Base-by-base conservation (phyloP, 140 eudicot genomes). In the Bidens hawaiensis region DNA sequence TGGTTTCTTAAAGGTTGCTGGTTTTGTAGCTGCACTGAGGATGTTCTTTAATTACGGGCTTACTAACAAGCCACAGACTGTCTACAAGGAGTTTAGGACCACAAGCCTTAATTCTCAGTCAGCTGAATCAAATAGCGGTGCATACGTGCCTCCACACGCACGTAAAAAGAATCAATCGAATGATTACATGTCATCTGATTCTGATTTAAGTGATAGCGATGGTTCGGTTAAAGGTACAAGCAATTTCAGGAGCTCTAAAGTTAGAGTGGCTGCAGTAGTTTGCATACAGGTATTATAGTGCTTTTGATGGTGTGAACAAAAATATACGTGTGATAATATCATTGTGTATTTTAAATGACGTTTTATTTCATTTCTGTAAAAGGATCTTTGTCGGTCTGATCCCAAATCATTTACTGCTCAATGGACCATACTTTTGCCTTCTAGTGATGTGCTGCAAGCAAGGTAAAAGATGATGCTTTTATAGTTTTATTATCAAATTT, bases 381-480 rank as follows among this genome's bases (percentile, higher is more conserved):
- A 91, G 96, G 99, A 88, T 81, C 95, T 94, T 62, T 85, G 99
- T 63, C 94, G 80, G 77, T 89, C 83, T 61, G 95, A 88, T 77
- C 94, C 95, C 26, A 88, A 88, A 70, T 82, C 63, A 19, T 83
- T 94, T 54, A 79, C 85, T 30, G 70, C 95, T 0, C 94, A 85
- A 54, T 88, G 97, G 99, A 85, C 88, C 30, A 81, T 88, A 85
- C 86, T 94, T 73, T 81, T 94, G 50, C 99, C 99, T n/a, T 74
- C 90, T 68, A 88, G 83, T 81, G 99, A 94, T 58, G 94, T 83
- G 57, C 80, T 94, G 68, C 97, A 85, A 53, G 87, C 81, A 41
- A 88, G 97, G 99, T 93, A 71, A 82, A 60, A 25, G 46, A 53
- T 42, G 26, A 19, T 52, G 22, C 15, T 68, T 25, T 41, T 19